These are phyloP conservation scores for Scheffersomyces lignicola DNA, from an alignment of 1,139 yeast species.

Conservation along the genomic window DNA sequence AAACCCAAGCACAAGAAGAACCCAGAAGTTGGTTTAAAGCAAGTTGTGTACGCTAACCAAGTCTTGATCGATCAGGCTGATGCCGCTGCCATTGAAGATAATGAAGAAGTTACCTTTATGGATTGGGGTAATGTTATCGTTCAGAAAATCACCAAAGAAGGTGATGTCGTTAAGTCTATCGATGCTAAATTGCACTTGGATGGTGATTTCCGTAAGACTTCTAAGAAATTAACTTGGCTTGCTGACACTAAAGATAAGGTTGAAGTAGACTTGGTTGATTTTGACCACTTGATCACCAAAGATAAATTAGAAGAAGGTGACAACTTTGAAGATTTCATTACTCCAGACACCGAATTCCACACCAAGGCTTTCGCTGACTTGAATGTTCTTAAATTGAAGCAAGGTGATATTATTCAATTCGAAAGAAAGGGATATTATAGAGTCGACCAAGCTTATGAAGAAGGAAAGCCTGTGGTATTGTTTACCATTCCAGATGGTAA, in stretches of 20 bases:
- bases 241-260: slow-evolving; percentile 76
- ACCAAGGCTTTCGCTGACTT: slow-evolving; percentile 77
- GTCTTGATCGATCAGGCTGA: slow-evolving; percentile 87
- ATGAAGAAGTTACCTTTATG: slow-evolving; percentile 94
- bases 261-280: slow-evolving; percentile 80
- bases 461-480: slow-evolving; percentile 69
- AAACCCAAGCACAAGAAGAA: slow-evolving; percentile 96
- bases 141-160: slow-evolving; percentile 65
- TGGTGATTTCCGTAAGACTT: slow-evolving; percentile 97
- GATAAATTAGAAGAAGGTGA: slow-evolving; percentile 96
- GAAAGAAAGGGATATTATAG: slow-evolving; percentile 97
- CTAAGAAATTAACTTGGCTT: slow-evolving; percentile 94
- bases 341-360: slow-evolving; percentile 85
- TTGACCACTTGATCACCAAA: slow-evolving; percentile 93
- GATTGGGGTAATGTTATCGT: slow-evolving; percentile 98
- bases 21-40: slow-evolving; percentile 84
- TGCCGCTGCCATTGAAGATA: slow-evolving; percentile 67
- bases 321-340: slow-evolving; percentile 88
- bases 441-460: slow-evolving; percentile 63
- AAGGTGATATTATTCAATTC: slow-evolving; percentile 87
- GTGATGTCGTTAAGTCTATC: slow-evolving; percentile 57
- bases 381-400: slow-evolving; percentile 73
- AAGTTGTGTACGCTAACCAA: slow-evolving; percentile 64
- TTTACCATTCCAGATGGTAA: slow-evolving; percentile 98
- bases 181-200: slow-evolving; percentile 86